These are phyloP conservation scores for Globisporangium acanthophoron DNA, from an alignment of 352 stramenopile genomes.

Conservation along the genomic window DNA sequence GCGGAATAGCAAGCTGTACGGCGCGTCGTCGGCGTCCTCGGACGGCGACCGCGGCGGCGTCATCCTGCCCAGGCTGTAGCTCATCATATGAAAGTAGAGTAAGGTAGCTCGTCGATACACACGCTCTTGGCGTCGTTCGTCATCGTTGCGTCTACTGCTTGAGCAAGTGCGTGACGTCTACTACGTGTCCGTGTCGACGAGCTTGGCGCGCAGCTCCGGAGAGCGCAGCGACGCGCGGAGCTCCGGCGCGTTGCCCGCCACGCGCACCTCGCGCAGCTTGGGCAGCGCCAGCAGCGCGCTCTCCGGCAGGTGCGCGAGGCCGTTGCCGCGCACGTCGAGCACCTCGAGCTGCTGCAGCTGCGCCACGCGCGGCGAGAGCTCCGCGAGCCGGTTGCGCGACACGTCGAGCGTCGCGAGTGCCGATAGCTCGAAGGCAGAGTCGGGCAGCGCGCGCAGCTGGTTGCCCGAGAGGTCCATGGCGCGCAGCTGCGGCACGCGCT, in stretches of 20 bases:
- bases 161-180: neutral
- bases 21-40: neutral
- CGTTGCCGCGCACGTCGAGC: slow-evolving; percentile 62
- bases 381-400: slow-evolving; percentile 56
- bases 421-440: slow-evolving; percentile 66
- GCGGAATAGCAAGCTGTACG: slow-evolving; percentile 31
- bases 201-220: slow-evolving; percentile 25
- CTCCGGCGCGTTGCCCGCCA: slow-evolving; percentile 43
- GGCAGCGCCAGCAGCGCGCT: slow-evolving; percentile 32
- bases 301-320: slow-evolving; percentile 32
- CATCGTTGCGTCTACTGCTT: neutral
- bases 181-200: slow-evolving; percentile 11
- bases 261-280: slow-evolving; percentile 29
- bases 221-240: slow-evolving; percentile 16
- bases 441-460: slow-evolving; percentile 65
- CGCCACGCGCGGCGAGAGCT: slow-evolving; percentile 33
- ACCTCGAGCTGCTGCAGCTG: slow-evolving; percentile 49
- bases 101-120: neutral
- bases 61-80: slow-evolving; percentile 45
- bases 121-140: neutral
- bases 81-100: neutral
- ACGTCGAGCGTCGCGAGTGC: slow-evolving; percentile 54
- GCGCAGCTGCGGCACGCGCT: slow-evolving; percentile 60
- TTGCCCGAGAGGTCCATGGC: slow-evolving; percentile 76
- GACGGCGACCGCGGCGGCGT: slow-evolving; percentile 32